A percentile compares a stretch with the other conserved stretches of the same genome.
Conservation (phyloP, 2,329 filamentous ascomycete species). For the Ophiosphaerella herpotricha region DNA sequence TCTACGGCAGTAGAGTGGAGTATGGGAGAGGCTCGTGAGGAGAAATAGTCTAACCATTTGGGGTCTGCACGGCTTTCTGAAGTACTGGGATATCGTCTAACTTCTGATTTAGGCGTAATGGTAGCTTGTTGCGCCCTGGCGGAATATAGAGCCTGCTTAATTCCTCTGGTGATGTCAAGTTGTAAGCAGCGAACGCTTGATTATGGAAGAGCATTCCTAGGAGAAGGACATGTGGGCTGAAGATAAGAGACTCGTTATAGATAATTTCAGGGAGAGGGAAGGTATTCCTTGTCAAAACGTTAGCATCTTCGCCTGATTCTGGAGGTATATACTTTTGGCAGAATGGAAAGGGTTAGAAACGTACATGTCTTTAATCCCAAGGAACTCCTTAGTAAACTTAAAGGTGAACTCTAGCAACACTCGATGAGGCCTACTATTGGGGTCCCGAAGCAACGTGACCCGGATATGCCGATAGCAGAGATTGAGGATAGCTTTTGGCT, state of each 20-base stretch:
- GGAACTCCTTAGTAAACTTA: no score
- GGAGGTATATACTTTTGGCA: no score
- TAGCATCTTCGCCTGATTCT: no score
- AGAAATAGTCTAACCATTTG: constrained; percentile 29
- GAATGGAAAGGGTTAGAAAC: no score
- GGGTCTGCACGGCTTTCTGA: constrained; percentile 22
- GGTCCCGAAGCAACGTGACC: no score
- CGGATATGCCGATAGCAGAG: no score
- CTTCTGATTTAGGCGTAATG: constrained; percentile 38
- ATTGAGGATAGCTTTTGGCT: no score
- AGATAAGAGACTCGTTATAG: constrained; percentile 37
- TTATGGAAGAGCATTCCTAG: constrained; percentile 41
- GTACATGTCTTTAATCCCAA: no score
- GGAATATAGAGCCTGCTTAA: constrained; percentile 43
- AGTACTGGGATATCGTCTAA: constrained; percentile 14
- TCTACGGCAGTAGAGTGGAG: constrained; percentile 29
- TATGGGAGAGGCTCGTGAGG: constrained; percentile 29
- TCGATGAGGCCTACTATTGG: no score
- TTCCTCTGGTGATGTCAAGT: constrained; percentile 39
- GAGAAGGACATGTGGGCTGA: constrained; percentile 39
- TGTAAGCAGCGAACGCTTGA: constrained; percentile 37
- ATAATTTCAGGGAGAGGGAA: constrained; percentile 41
- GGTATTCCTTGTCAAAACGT: constrained; percentile 15
- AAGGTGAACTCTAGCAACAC: no score
- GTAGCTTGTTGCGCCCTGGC: constrained; percentile 34